Percentiles rank a stretch among this genome's conserved stretches.
Conservation (phyloP, 2,329 filamentous ascomycete species). For the Fonsecaea monophora region DNA sequence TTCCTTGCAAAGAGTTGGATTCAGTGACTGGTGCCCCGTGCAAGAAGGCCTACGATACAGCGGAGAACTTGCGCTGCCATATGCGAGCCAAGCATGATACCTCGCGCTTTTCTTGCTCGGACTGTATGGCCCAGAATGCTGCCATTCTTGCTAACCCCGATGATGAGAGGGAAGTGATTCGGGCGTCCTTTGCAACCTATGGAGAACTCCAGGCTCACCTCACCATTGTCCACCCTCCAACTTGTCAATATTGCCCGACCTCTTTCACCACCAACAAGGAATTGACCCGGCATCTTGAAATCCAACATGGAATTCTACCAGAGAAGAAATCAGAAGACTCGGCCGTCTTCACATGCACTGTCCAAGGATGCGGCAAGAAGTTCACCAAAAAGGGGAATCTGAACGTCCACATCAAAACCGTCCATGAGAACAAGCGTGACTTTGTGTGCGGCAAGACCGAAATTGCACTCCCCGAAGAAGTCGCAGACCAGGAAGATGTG, state of each 20-base stretch:
- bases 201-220: constrained; percentile 76
- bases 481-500: constrained; percentile 67
- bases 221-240: constrained; percentile 71
- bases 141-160: constrained; percentile 48
- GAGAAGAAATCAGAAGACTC: constrained; percentile 54
- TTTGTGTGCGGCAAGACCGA: constrained; percentile 80
- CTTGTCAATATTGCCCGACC: constrained; percentile 75
- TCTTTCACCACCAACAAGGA: constrained; percentile 71
- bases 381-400: constrained; percentile 88
- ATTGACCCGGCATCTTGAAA: constrained; percentile 78
- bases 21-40: constrained; percentile 64
- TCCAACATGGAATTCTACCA: constrained; percentile 67
- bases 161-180: constrained; percentile 38
- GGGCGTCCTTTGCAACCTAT: constrained; percentile 73
- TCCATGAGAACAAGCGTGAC: constrained; percentile 74
- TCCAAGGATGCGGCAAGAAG: constrained; percentile 71
- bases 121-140: constrained; percentile 62
- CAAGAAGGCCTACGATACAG: constrained; percentile 73
- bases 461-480: constrained; percentile 62
- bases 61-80: constrained; percentile 74
- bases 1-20: constrained; percentile 69
- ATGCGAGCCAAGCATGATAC: constrained; percentile 72
- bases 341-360: constrained; percentile 63
- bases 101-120: constrained; percentile 75
- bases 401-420: constrained; percentile 76